Evolutionary conservation across 805 yeast species (phyloP), one percentile per base, ranked within the genome.

Genomic region (Priceomyces fermenticarens): DNA sequence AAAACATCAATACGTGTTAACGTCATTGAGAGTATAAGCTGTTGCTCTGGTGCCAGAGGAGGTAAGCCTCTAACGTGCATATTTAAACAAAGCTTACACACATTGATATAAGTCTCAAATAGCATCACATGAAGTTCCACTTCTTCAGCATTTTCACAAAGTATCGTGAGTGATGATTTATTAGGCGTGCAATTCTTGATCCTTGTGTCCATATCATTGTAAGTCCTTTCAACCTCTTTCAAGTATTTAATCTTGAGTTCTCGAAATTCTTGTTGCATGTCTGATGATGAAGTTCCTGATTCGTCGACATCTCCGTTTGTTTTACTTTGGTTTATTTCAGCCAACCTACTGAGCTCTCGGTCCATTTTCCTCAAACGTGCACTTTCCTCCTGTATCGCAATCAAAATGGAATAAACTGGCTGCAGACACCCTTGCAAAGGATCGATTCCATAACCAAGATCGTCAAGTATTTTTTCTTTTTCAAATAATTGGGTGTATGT

Each of bases 401-500:
- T 60, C 11, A 60, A 32, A 8, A 56, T 35, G 14, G 52, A 32
- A 10, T 55, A 4, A 23, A 37, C 12, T n/a, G 40, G 30, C 30
- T 27, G 28, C 14, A 31, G 30, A 30, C 40, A 37, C 9, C 63
- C 65, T 34, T 52, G 60, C 28, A 57, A 45, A 5, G 60, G 55
- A 34, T 55, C 60, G 4, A 50, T 12, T 13, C 42, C 40, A 29
- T 42, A 36, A n/a, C 33, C 27, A n/a, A 23, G 23, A 10, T 32
- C 29, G 10, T 38, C 41, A n/a, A 29, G 15, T 29, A 29, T 29
- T 29, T 29, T 29, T 7, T 29, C 15, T 12, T 10, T 14, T 10
- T 37, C 15, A 28, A 47, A 46, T 6, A 42, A 30, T 6, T 35
- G n/a, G 23, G 32, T 5, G 16, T 45, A 60, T n/a, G 51, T 55